A percentile compares a stretch with the other conserved stretches of the same genome.
Evolutionary conservation across 2,329 filamentous ascomycete genomes (phyloP).

Genomic region (Colletotrichum falcatum): DNA sequence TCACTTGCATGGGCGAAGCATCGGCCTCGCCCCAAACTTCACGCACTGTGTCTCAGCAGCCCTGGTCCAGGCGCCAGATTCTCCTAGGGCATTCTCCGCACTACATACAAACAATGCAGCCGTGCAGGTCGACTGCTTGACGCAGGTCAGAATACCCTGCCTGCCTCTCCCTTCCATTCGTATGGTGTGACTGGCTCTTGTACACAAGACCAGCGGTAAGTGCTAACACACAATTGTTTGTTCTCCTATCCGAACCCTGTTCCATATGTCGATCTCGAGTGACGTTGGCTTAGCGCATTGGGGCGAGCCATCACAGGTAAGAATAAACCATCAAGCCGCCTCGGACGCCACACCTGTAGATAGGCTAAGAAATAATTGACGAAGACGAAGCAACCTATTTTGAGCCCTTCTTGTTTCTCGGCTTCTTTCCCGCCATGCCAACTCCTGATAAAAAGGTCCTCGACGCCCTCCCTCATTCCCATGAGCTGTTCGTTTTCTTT

Average conservation of each 20-base stretch:
- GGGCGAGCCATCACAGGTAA: conserved; percentile 19
- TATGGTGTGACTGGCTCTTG: conserved; percentile 4
- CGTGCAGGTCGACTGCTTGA: conserved; percentile 11
- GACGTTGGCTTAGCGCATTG: not conserved
- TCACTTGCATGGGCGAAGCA: conserved; percentile 16
- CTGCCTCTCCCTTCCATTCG: not conserved
- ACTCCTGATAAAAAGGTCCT: conserved; percentile 19
- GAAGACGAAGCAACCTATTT: not conserved
- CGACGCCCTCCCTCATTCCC: not conserved
- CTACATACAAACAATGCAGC: conserved; percentile 16
- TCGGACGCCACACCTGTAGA: conserved; percentile 20
- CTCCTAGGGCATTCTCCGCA: conserved; percentile 19
- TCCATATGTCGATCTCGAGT: not conserved
- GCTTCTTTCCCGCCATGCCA: not conserved
- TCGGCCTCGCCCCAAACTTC: not conserved
- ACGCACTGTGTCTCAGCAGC: conserved; percentile 36
- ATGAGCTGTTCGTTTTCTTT: not conserved
- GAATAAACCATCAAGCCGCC: not conserved
- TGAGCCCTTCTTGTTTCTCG: not conserved
- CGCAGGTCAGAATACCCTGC: conserved; percentile 6
- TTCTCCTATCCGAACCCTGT: not conserved
- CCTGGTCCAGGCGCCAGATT: conserved; percentile 22
- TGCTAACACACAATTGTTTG: conserved; percentile 2
- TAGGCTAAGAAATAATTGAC: not conserved
- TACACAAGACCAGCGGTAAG: not conserved